A percentile compares a stretch with the other conserved stretches of the same genome.
Evolutionary conservation across 1,284 basidiomycete genomes (phyloP).

Genomic region (Boletus semigastroideus): DNA sequence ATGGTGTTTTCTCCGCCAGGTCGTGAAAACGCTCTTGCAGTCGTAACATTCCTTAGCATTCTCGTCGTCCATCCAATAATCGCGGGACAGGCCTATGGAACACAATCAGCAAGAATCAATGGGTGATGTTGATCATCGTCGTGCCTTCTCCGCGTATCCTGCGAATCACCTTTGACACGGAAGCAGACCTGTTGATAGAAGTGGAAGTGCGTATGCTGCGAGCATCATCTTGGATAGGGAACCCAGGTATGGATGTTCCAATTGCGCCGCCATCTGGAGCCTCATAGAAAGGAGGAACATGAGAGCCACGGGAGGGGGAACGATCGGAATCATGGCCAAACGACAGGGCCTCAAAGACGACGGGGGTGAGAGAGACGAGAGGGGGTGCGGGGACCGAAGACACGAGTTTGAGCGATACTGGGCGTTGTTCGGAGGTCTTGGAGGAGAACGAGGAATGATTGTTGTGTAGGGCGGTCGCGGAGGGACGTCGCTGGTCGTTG

Average conservation of each 20-base stretch:
- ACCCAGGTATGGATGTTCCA: constrained; percentile 78
- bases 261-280: constrained; percentile 56
- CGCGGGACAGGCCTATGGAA: constrained; percentile 67
- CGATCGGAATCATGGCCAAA: constrained; percentile 63
- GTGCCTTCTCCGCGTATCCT: constrained; percentile 83
- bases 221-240: constrained; percentile 80
- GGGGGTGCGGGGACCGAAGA: constrained; percentile 68
- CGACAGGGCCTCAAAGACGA: constrained; percentile 69
- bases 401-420: constrained; percentile 53
- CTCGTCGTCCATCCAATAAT: constrained; percentile 99
- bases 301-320: constrained; percentile 53
- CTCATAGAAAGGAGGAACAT: constrained; percentile 53
- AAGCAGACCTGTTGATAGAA: constrained; percentile 72
- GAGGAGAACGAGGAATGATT: constrained; percentile 47
- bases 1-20: constrained; percentile 93
- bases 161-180: constrained; percentile 87
- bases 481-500: constrained; percentile 56
- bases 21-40: constrained; percentile 88
- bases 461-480: constrained; percentile 44
- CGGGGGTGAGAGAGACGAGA: constrained; percentile 78
- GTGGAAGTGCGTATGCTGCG: constrained; percentile 72
- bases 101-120: constrained; percentile 12
- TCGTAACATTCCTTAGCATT: constrained; percentile 95
- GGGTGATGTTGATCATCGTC: constrained; percentile 14
- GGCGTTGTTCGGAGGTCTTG: constrained; percentile 51